Evolutionary conservation across 345 rosid species (phyloP), one percentile per base, ranked within the genome.

Genomic region (Acer yangbiense): DNA sequence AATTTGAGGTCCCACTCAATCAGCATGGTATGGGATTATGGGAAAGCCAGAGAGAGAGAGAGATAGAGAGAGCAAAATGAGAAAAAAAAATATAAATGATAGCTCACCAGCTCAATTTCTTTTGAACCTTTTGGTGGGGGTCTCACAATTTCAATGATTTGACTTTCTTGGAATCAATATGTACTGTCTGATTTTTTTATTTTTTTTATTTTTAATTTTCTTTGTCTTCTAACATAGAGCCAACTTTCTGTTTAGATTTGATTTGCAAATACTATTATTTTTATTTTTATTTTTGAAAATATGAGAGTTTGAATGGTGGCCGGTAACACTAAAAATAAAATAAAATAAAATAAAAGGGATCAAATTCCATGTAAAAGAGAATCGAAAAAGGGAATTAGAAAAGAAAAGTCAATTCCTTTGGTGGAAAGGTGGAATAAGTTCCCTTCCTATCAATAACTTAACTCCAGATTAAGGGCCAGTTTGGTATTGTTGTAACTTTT

Each of bases 1-100:
- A 80, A 66, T 21, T 17, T 67, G 27, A 65, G 84, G 76, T 3
- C 80, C 80, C 71, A 61, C 71, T 52, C 39, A 35, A 35, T 21
- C 46, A 32, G 13, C 35, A 62, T 16, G 18, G 39, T 10, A 8
- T 21, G 21, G 74, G 41, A 68, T 23, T 10, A 8, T 21, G 21
- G 74, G 41, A 68, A 18, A 57, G 65, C 65, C 50, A 29, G 11
- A 35, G 44, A 35, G 35, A 5, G 57, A 23, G 50, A 55, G 20
- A 5, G 57, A 23, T 32, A 55, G 20, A 13, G 65, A 6, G 18
- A 21, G 76, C 12, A 46, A 9, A 46, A 46, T 46, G 10, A 71
- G 14, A 13, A 20, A 21, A 20, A 32, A 79, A 18, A 11, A 29
- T 5, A 35, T n/a, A 73, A 55, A 69, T 18, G 66, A 78, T 46